A percentile compares a stretch with the other conserved stretches of the same genome.
These are phyloP conservation scores for Phaffia australis DNA, from an alignment of 768 basidiomycete species.

Conservation along the genomic window DNA sequence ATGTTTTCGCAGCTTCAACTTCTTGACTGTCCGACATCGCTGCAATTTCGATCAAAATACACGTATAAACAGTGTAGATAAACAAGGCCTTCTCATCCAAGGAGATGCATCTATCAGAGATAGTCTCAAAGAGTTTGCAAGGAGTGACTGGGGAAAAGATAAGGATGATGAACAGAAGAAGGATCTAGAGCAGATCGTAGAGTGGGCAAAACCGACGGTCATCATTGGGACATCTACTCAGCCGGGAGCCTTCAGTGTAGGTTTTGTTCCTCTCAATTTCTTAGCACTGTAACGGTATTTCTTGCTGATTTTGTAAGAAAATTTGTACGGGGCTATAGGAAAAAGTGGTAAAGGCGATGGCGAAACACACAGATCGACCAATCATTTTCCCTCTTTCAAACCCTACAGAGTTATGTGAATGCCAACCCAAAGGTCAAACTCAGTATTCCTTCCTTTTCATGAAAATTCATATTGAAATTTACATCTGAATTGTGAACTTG, in stretches of 20 bases:
- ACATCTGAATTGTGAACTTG: not conserved
- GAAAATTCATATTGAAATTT: not conserved
- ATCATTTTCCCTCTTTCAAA: conserved; percentile 60
- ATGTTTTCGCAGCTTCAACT: conserved; percentile 28
- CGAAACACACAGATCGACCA: conserved; percentile 2
- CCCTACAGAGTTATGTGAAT: conserved; percentile 65
- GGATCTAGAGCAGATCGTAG: conserved; percentile 56
- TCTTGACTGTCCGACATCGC: no score
- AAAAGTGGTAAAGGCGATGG: not conserved
- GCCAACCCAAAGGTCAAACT: conserved; percentile 43
- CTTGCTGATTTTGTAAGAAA: not conserved
- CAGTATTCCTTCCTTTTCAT: not conserved
- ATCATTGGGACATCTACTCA: conserved; percentile 73
- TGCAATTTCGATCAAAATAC: not conserved
- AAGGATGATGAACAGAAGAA: conserved; percentile 40
- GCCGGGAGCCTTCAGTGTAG: conserved; percentile 57
- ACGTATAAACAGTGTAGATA: conserved; percentile 26
- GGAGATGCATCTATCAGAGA: conserved; percentile 34
- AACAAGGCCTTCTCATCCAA: conserved; percentile 28
- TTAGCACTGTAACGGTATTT: no score
- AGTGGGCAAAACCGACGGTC: conserved; percentile 62
- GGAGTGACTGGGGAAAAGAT: conserved; percentile 30
- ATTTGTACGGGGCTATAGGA: not conserved
- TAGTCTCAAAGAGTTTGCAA: conserved; percentile 48
- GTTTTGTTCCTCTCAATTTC: not conserved